These are phyloP conservation scores for Fusarium verticillioides DNA, from an alignment of 2,329 filamentous ascomycete species.

Conservation along the genomic window DNA sequence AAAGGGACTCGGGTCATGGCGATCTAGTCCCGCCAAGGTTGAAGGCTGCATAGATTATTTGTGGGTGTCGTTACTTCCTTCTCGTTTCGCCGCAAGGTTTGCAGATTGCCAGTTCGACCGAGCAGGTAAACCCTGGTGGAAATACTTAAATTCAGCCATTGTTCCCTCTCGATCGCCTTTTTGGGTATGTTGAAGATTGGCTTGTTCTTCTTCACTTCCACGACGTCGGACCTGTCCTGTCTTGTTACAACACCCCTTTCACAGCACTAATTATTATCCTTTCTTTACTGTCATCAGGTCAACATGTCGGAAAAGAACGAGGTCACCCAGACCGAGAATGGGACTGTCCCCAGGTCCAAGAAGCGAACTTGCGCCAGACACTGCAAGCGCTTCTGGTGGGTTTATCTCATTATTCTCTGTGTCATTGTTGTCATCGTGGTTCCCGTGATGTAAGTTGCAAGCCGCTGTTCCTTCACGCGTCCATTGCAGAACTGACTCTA, in stretches of 20 bases:
- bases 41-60: slow-evolving; percentile 21
- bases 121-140: slow-evolving; percentile 5
- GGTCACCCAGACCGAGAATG: slow-evolving; percentile 51
- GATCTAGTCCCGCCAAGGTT: slow-evolving; percentile 38
- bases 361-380: slow-evolving; percentile 57
- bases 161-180: slow-evolving; percentile 18
- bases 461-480: not conserved
- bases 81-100: slow-evolving; percentile 21
- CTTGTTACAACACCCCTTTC: not conserved
- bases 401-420: slow-evolving; percentile 63
- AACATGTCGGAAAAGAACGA: slow-evolving; percentile 55
- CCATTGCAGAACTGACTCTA: slow-evolving; percentile 14
- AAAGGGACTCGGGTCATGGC: slow-evolving; percentile 42
- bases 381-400: slow-evolving; percentile 70
- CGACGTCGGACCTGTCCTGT: slow-evolving; percentile 9
- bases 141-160: slow-evolving; percentile 40
- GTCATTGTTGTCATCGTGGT: slow-evolving; percentile 65
- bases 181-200: slow-evolving; percentile 26
- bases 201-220: slow-evolving; percentile 19
- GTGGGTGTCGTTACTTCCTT: slow-evolving; percentile 19
- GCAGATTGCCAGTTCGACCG: slow-evolving; percentile 18
- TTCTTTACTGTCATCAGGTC: not conserved
- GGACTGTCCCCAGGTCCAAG: slow-evolving; percentile 46
- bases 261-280: not conserved
- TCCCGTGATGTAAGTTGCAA: slow-evolving; percentile 65